These are phyloP conservation scores for Firmiana major DNA, from an alignment of 345 rosid genomes.

Conservation along the genomic window DNA sequence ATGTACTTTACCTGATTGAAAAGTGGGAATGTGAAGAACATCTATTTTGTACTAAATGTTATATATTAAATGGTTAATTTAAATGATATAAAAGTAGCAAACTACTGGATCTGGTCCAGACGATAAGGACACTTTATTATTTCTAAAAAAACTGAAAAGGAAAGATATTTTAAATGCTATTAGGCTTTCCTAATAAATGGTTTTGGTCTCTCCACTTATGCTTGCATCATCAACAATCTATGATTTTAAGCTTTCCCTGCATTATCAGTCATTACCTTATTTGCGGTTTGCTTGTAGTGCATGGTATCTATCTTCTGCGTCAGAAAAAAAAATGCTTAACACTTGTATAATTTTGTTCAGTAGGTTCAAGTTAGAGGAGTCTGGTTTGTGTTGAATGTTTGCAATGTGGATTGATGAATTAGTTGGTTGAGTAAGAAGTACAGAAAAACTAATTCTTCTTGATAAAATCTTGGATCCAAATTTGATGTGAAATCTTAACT, in stretches of 20 bases:
- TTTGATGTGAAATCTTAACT: not conserved
- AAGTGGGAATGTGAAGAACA: not conserved
- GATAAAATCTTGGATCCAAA: not conserved
- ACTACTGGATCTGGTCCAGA: not conserved
- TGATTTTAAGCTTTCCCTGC: not conserved
- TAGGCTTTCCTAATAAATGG: not conserved
- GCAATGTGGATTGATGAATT: not conserved
- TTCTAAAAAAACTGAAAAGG: not conserved
- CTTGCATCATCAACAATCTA: not conserved
- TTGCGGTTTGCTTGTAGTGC: not conserved
- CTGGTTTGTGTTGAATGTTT: not conserved
- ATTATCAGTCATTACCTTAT: not conserved
- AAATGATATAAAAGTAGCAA: not conserved
- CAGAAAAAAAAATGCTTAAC: not conserved
- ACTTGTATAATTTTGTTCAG: not conserved
- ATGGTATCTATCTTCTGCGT: not conserved
- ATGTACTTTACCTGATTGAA: not conserved
- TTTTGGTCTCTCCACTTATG: not conserved
- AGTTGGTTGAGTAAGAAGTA: not conserved
- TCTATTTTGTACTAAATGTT: not conserved
- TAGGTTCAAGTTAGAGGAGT: not conserved
- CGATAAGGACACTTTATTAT: too few species aligned
- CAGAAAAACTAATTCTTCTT: not conserved
- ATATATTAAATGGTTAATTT: not conserved
- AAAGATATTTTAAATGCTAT: not conserved